phyloP scores from a whole-genome alignment of 345 rosid genomes.

The Conringia planisiliqua region DNA sequence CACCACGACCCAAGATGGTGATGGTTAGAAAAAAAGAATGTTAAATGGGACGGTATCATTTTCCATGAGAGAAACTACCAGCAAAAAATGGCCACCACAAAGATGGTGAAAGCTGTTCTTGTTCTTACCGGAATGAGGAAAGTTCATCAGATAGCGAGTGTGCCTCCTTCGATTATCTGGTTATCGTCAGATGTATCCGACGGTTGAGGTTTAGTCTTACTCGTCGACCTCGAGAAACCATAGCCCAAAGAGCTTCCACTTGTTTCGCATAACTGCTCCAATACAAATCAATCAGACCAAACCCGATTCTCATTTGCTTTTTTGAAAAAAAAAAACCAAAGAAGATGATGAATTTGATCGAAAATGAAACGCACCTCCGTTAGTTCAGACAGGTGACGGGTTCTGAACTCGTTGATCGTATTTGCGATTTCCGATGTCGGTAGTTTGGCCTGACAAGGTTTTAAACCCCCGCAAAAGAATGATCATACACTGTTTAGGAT shows the following conservation, averaged over 20 bases:
- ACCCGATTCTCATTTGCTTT: not conserved
- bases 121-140: not conserved
- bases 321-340: not conserved
- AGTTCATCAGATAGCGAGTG: conserved; percentile 56
- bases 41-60: not conserved
- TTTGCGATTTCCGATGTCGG: conserved; percentile 87
- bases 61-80: not conserved
- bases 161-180: conserved; percentile 67
- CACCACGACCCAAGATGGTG: not conserved
- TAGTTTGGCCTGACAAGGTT: conserved; percentile 62
- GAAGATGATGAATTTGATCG: not conserved
- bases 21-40: not conserved
- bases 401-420: conserved; percentile 85
- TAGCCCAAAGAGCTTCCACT: conserved; percentile 97
- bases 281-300: not conserved
- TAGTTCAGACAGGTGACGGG: conserved; percentile 90
- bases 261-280: conserved; percentile 66
- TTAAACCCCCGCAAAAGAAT: not conserved
- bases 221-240: conserved; percentile 71
- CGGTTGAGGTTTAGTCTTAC: conserved; percentile 47
- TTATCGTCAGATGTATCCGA: conserved; percentile 68
- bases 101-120: not conserved
- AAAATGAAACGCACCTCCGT: conserved; percentile 54
- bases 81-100: not conserved
- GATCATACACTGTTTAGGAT: conserved; percentile 1